These are phyloP conservation scores for Metarhizium rileyi DNA, from an alignment of 2,329 filamentous ascomycete species.

Conservation along the genomic window DNA sequence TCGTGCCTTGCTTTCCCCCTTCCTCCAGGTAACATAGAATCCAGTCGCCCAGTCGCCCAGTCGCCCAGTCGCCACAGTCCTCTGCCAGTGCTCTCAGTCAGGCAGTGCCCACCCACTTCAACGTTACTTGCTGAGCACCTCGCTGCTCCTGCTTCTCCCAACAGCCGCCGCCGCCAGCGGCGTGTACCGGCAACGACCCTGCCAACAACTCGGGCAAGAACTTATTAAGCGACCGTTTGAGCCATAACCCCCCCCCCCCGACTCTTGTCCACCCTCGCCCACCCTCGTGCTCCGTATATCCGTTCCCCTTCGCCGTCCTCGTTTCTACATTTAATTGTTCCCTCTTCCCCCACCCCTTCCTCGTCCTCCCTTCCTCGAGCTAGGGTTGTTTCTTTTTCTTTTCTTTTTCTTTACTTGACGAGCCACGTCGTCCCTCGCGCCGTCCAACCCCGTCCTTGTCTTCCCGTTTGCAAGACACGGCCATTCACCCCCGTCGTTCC, in stretches of 20 bases:
- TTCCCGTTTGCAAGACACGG: constrained; percentile 6
- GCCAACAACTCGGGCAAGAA: background rate
- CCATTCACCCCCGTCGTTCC: constrained; percentile 6
- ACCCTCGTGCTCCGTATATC: constrained; percentile 10
- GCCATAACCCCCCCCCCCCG: background rate
- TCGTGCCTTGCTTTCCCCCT: no score
- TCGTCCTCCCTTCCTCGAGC: constrained; percentile 24
- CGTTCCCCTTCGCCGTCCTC: constrained; percentile 7
- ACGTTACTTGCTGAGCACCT: no score
- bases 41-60: no score
- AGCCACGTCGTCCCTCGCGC: constrained; percentile 15
- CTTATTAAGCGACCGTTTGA: background rate
- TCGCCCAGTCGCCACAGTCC: no score
- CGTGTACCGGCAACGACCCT: background rate
- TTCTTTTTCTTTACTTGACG: constrained; percentile 15
- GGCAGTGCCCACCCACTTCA: no score
- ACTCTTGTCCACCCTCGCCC: constrained; percentile 6
- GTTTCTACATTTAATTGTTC: constrained; percentile 14
- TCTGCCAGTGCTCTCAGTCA: no score
- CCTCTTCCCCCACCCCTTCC: constrained; percentile 14
- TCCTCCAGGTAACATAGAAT: no score
- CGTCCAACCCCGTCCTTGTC: constrained; percentile 12
- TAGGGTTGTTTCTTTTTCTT: constrained; percentile 16
- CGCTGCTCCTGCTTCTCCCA: background rate
- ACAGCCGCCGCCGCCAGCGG: no score